Percentiles rank a stretch among this genome's conserved stretches.
Conservation (phyloP, 2,329 filamentous ascomycete genomes). For the Fusarium longipes region DNA sequence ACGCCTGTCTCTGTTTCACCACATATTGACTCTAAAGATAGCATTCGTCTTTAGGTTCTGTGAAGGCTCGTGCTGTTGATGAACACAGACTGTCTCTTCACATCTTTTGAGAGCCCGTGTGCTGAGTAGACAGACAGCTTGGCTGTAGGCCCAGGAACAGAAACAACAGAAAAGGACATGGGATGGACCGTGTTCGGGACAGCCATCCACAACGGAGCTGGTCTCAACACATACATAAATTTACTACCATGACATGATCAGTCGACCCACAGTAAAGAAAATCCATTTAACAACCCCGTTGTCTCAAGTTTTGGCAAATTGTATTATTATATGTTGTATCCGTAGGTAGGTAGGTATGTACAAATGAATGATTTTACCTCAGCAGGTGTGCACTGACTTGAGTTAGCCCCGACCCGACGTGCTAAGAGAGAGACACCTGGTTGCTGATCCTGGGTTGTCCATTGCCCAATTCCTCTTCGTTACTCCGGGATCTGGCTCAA, state of each 20-base stretch:
- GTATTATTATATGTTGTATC: no score
- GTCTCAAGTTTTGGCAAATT: no score
- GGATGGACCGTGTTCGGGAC: constrained; percentile 25
- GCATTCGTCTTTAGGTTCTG: constrained; percentile 10
- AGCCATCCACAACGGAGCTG: constrained; percentile 5
- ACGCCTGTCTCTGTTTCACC: constrained; percentile 25
- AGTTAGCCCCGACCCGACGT: neutral
- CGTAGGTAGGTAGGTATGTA: neutral
- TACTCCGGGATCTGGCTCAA: constrained; percentile 25
- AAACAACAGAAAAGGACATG: neutral
- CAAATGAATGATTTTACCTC: neutral
- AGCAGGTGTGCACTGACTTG: neutral
- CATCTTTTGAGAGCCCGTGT: constrained; percentile 19
- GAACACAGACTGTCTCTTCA: neutral
- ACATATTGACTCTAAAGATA: constrained; percentile 37
- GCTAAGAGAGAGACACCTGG: constrained; percentile 8
- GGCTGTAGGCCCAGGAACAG: constrained; percentile 3
- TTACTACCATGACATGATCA: constrained; percentile 27
- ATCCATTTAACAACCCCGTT: constrained; percentile 1
- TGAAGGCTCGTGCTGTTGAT: neutral
- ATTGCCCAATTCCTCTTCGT: constrained; percentile 18
- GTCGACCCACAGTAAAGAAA: constrained; percentile 11
- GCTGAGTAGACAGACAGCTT: constrained; percentile 5
- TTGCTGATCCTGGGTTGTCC: constrained; percentile 18
- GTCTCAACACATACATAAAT: constrained; percentile 7